Percentiles rank a stretch among this genome's conserved stretches.
Evolutionary conservation across 1,284 basidiomycete species (phyloP).

Genomic region (Moesziomyces aphidis): DNA sequence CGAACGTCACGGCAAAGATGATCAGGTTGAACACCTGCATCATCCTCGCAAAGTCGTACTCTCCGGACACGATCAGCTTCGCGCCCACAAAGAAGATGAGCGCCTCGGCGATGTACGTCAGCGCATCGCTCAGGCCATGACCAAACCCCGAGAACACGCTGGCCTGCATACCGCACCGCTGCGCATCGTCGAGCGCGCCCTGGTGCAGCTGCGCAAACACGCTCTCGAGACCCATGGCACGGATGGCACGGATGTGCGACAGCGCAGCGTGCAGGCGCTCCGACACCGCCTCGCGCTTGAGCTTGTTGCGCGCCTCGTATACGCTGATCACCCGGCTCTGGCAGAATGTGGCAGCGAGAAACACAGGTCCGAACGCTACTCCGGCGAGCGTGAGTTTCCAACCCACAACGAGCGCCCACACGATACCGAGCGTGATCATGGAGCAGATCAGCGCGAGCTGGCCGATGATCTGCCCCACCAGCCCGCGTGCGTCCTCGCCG

Average conservation of each 20-base stretch:
- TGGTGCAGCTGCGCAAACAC: constrained; percentile 81
- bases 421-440: constrained; percentile 84
- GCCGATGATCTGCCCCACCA: constrained; percentile 80
- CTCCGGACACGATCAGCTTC: constrained; percentile 81
- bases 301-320: constrained; percentile 84
- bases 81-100: constrained; percentile 91
- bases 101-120: constrained; percentile 82
- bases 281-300: constrained; percentile 83
- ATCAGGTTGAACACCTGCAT: constrained; percentile 89
- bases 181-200: constrained; percentile 74
- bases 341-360: constrained; percentile 78
- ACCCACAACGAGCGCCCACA: constrained; percentile 87
- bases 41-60: constrained; percentile 87
- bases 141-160: constrained; percentile 87
- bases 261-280: constrained; percentile 89
- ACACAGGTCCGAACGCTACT: constrained; percentile 85
- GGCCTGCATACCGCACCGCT: constrained; percentile 78
- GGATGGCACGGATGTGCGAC: constrained; percentile 84
- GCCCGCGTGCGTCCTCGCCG: constrained; percentile 84
- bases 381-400: constrained; percentile 96
- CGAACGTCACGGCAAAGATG: constrained; percentile 92
- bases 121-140: constrained; percentile 80
- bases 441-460: constrained; percentile 77
- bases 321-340: constrained; percentile 78
- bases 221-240: constrained; percentile 86